phyloP scores from a whole-genome alignment of 169 alveolate species.

The Condylostoma magnum region DNA sequence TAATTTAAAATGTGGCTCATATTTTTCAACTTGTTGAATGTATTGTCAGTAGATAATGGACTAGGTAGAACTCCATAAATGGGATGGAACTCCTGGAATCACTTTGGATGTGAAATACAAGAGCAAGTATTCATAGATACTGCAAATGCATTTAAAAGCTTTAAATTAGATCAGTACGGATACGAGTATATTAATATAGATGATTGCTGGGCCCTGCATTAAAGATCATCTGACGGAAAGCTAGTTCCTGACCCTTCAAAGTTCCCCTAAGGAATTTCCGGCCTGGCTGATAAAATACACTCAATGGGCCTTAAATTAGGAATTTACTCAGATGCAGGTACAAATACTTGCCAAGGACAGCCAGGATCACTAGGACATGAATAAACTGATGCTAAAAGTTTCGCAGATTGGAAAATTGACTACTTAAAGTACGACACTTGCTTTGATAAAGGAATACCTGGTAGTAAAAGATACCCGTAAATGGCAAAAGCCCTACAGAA shows the following conservation, averaged over 20 bases:
- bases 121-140: slow-evolving; percentile 47
- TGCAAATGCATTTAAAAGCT: slow-evolving; percentile 48
- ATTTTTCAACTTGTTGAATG: too few relatives aligned
- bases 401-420: slow-evolving; percentile 71
- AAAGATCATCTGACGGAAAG: slow-evolving; percentile 52
- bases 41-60: too few relatives aligned
- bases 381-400: slow-evolving; percentile 63
- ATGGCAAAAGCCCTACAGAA: slow-evolving; percentile 63
- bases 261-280: slow-evolving; percentile 74
- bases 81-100: slow-evolving; percentile 83
- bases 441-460: slow-evolving; percentile 44
- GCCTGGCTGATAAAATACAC: slow-evolving; percentile 62
- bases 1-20: too few relatives aligned
- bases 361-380: slow-evolving; percentile 76
- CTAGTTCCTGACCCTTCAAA: slow-evolving; percentile 51
- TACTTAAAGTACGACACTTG: slow-evolving; percentile 75
- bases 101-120: slow-evolving; percentile 59
- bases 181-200: slow-evolving; percentile 74
- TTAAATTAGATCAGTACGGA: slow-evolving; percentile 69
- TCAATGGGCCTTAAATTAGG: slow-evolving; percentile 61
- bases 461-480: slow-evolving; percentile 49
- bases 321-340: slow-evolving; percentile 75
- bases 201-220: slow-evolving; percentile 72
- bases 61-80: slow-evolving; percentile 69
- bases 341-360: slow-evolving; percentile 59